Evolutionary conservation across 345 rosid species (phyloP).

Genomic region (Barbarea vulgaris): DNA sequence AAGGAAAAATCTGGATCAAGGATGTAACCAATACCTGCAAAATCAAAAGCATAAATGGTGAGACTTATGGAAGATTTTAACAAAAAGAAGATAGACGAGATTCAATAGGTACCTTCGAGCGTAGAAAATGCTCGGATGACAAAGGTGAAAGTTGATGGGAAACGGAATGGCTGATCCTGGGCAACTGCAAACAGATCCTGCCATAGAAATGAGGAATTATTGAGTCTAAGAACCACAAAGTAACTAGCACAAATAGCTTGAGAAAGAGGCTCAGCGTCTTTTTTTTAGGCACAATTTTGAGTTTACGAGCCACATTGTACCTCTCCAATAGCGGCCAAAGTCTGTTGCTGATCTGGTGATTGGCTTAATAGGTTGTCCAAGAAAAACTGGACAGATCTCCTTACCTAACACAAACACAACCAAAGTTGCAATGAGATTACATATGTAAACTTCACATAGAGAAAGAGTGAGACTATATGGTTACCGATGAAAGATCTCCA

Average conservation of each 20-base stretch:
- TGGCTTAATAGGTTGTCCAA: constrained; percentile 81
- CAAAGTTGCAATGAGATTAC: constrained; percentile 4
- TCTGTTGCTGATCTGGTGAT: constrained; percentile 85
- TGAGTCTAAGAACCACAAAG: not conserved
- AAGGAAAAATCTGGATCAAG: constrained; percentile 90
- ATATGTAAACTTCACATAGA: constrained; percentile 14
- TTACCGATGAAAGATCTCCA: constrained; percentile 91
- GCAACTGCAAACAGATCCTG: constrained; percentile 97
- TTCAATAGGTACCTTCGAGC: constrained; percentile 67
- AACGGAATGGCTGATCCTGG: constrained; percentile 91
- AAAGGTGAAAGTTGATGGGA: constrained; percentile 90
- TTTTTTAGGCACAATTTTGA: constrained; percentile 1
- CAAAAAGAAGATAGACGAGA: constrained; percentile 18
- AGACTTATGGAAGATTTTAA: not conserved
- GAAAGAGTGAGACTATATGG: constrained; percentile 11
- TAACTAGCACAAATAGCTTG: not conserved
- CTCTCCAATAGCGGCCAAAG: constrained; percentile 91
- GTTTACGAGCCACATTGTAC: constrained; percentile 38
- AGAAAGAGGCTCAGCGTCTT: constrained; percentile 2
- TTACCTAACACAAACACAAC: constrained; percentile 56
- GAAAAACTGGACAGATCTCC: constrained; percentile 94
- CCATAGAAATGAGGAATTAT: constrained; percentile 14
- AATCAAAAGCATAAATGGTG: constrained; percentile 1
- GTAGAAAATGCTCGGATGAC: constrained; percentile 91
- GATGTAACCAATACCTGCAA: constrained; percentile 81